Base-by-base conservation (phyloP, 208 protist genomes). In the Blechomonas ayalai region DNA sequence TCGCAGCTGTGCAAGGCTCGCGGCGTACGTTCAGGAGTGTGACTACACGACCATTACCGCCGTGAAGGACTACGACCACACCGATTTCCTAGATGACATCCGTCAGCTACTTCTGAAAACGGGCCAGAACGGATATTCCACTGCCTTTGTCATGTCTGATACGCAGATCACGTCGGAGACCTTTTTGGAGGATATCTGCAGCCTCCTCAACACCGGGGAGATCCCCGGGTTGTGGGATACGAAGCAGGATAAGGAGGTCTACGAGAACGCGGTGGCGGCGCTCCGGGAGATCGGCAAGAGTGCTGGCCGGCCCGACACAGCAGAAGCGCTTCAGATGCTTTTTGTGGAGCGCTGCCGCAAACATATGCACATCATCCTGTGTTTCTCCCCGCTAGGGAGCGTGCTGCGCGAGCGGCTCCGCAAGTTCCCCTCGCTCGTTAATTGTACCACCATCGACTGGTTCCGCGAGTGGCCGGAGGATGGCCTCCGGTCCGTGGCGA, bases 401-500 rank as follows among this genome's bases (percentile, higher is more conserved):
- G 59, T 73, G 19, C 81, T 99, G 54, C 89, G 97, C 35, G 93
- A 85, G 24, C 81, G 97, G 18, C 71, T 98, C 36, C 79, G 97
- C 51, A 95, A 96, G 73, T 98, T 98, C 70, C 97, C 97, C 10
- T 96, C 95, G 3, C 61, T 99, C 12, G 94, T 99, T 44, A 98
- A 97, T 67, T 99, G 97, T 70, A 98, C 92, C 15, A 98, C 97
- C 5, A 98, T 99, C 57, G 97, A 99, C 77, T 99, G 97, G 97
- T 98, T 98, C 76, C 60, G 81, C 10, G 73, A 93, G 59, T 99
- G 97, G 97, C 94, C 96, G 3, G 67, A 90, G 43, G 84, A 98
- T 24, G 97, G 97, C 20, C 79, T 99, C 19, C 67, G 67, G 45
- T 81, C 67, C 28, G 93, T 97, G 22, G 91, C 95, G 1, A 59